phyloP scores from a whole-genome alignment of 768 basidiomycete species.

The Xerocomellus intermedius region DNA sequence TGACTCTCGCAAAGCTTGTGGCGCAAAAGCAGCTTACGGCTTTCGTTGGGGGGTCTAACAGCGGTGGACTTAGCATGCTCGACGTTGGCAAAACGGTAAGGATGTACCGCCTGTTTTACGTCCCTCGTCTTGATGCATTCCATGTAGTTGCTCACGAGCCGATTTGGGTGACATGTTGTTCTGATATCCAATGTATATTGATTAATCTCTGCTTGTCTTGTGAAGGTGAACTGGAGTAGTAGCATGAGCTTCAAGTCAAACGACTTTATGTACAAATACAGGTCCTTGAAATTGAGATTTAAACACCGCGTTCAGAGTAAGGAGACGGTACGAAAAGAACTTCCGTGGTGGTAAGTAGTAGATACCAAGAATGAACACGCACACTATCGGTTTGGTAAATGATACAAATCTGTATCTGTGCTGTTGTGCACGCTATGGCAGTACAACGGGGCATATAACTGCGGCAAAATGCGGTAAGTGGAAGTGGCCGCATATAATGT shows the following conservation, averaged over 20 bases:
- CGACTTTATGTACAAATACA: not conserved
- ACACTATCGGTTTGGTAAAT: too few species aligned
- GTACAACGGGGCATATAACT: too few species aligned
- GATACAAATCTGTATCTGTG: too few species aligned
- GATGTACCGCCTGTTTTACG: not conserved
- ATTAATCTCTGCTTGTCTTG: not conserved
- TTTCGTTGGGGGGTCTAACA: constrained; percentile 57
- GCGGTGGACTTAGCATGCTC: constrained; percentile 65
- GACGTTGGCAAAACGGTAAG: constrained; percentile 50
- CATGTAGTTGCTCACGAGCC: constrained; percentile 16
- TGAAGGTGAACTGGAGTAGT: not conserved
- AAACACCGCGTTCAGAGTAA: too few species aligned
- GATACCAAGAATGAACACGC: too few species aligned
- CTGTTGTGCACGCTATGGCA: too few species aligned
- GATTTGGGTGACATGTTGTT: constrained; percentile 6
- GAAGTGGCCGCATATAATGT: too few species aligned
- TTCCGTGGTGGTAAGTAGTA: not conserved
- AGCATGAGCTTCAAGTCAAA: not conserved
- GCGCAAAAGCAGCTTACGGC: constrained; percentile 55
- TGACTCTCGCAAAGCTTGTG: constrained; percentile 82
- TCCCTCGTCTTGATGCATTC: not conserved
- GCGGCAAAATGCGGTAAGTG: too few species aligned
- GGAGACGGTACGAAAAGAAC: not conserved
- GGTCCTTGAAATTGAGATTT: not conserved
- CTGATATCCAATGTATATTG: not conserved